These are phyloP conservation scores for Neonectria coccinea DNA, from an alignment of 2,329 filamentous ascomycete genomes.

Conservation along the genomic window DNA sequence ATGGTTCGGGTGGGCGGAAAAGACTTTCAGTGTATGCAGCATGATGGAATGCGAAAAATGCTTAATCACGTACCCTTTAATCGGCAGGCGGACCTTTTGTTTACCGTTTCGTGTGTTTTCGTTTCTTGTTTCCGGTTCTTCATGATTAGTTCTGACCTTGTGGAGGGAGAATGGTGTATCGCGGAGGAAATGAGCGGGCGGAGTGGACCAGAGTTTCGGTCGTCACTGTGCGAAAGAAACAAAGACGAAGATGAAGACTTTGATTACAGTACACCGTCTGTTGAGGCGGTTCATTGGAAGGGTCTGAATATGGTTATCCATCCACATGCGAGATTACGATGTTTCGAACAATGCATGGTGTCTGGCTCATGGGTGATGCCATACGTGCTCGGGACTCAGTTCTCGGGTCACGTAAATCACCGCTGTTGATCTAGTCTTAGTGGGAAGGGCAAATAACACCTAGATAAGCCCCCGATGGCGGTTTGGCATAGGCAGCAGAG, in stretches of 20 bases:
- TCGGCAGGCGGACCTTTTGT: neutral
- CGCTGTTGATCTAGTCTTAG: conserved; percentile 13
- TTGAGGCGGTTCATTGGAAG: neutral
- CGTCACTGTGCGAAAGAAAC: neutral
- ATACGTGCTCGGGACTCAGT: conserved; percentile 14
- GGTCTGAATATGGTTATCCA: neutral
- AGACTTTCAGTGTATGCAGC: conserved; percentile 33
- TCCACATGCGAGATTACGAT: neutral
- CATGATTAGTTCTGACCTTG: conserved; percentile 1
- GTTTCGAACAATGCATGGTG: neutral
- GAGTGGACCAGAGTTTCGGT: neutral
- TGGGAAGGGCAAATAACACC: neutral
- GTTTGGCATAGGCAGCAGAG: conserved; percentile 9
- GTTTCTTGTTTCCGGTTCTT: neutral
- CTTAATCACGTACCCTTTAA: conserved; percentile 33
- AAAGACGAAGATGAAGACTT: neutral
- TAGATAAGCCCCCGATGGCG: conserved; percentile 11
- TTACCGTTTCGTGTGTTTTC: neutral
- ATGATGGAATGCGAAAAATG: conserved; percentile 40
- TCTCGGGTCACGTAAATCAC: conserved; percentile 19
- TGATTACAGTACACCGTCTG: neutral
- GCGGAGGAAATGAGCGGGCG: conserved; percentile 17
- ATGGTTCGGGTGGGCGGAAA: conserved; percentile 24
- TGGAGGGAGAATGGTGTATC: conserved; percentile 2
- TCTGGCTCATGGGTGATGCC: neutral